A percentile compares a stretch with the other conserved stretches of the same genome.
These are phyloP conservation scores for Vitis hybrid DNA, from an alignment of 177 flowering plant genomes.

Conservation along the genomic window DNA sequence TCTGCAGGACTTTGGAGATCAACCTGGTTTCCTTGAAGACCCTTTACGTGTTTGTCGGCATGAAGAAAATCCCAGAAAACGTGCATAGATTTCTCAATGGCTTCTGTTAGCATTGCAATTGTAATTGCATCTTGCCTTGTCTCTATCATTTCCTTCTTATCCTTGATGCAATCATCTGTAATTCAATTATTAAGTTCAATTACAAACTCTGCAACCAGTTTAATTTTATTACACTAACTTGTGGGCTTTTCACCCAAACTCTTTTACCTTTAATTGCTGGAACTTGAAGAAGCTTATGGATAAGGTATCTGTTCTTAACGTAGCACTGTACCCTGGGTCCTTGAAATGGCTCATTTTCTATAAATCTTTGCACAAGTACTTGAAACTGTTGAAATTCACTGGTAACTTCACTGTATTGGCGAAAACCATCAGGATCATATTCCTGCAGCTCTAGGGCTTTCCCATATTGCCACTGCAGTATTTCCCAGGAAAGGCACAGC, in stretches of 20 bases:
- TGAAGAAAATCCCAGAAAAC: slow-evolving; percentile 65
- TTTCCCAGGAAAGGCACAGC: slow-evolving; percentile 88
- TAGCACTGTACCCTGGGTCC: slow-evolving; percentile 64
- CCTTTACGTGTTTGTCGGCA: slow-evolving; percentile 50
- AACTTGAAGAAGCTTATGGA: slow-evolving; percentile 71
- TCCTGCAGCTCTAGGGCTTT: slow-evolving; percentile 47
- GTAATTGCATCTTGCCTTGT: slow-evolving; percentile 40
- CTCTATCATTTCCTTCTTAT: slow-evolving; percentile 24
- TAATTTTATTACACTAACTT: too few species aligned
- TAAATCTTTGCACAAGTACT: slow-evolving; percentile 69
- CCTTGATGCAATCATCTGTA: slow-evolving; percentile 57
- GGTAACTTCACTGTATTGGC: slow-evolving; percentile 56
- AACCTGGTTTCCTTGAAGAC: slow-evolving; percentile 22
- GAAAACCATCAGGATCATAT: slow-evolving; percentile 36
- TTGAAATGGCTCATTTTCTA: slow-evolving; percentile 76
- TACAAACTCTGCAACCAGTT: too few species aligned
- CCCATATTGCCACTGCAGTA: slow-evolving; percentile 70
- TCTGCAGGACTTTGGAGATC: slow-evolving; percentile 46
- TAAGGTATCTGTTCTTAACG: slow-evolving; percentile 53
- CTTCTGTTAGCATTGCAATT: slow-evolving; percentile 28
- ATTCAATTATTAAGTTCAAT: neutral
- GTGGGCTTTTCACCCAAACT: too few species aligned
- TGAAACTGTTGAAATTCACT: slow-evolving; percentile 79
- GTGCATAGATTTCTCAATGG: slow-evolving; percentile 56
- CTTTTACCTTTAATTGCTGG: slow-evolving; percentile 72